Evolutionary conservation across 2,329 filamentous ascomycete species (phyloP), one percentile per base, ranked within the genome.

Genomic region (Mycosphaerella sp.): DNA sequence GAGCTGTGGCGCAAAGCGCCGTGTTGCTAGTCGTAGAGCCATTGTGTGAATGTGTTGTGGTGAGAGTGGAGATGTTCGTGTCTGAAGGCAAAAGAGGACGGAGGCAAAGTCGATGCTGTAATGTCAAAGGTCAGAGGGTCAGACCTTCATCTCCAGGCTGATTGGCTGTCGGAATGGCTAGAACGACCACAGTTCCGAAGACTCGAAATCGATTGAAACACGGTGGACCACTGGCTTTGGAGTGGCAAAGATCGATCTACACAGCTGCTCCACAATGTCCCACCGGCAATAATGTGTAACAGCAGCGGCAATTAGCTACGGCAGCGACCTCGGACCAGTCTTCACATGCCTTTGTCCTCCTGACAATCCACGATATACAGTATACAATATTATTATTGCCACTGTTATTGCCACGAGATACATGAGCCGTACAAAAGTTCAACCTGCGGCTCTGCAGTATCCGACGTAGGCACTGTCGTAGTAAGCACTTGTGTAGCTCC

Each of bases 21-120:
- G 64, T 21, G 67, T 59, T 51, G 66, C 66, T 9, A 68, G 59
- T 64, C 66, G 59, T 46, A 69, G 55, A 34, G 66, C 66, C 66
- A 68, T 68, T 49, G 48, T 49, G 48, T 65, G 54, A 49, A 42
- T 48, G 45, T 13, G 37, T 56, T 45, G 54, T 44, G 45, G 53
- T 51, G 52, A 55, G 56, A 57, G 51, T 50, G 57, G 54, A 57
- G 56, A 53, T 44, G 44, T 51, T 49, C 44, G 52, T 43, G 53
- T 58, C 18, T 45, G 17, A 25, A 40, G 35, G 41, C 17, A 48
- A 32, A 42, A 44, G 43, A 40, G 44, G 44, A 25, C 41, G 14
- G 34, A 40, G 52, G 41, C 49, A 39, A 49, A 49, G 53, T 50
- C 52, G 56, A 54, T 41, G 47, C 48, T 46, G 52, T 49, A 41